phyloP scores from a whole-genome alignment of 1,284 basidiomycete species.

The Cystobasidium sp. region DNA sequence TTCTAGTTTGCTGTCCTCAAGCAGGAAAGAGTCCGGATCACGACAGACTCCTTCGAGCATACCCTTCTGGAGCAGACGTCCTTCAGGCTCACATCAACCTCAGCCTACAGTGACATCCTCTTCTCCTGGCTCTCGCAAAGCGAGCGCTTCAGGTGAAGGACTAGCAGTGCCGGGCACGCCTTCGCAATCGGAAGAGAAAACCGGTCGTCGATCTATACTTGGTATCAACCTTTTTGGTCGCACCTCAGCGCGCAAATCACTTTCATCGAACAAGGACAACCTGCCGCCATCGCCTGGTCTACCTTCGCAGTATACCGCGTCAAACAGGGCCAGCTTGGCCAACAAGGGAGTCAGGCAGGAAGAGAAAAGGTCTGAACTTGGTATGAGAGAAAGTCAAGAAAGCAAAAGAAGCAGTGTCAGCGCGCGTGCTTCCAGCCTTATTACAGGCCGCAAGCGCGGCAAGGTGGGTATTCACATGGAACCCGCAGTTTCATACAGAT shows the following conservation, averaged over 20 bases:
- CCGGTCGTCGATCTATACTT: constrained; percentile 54
- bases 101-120: constrained; percentile 58
- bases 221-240: constrained; percentile 52
- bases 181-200: constrained; percentile 39
- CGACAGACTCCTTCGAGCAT: constrained; percentile 81
- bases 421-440: constrained; percentile 73
- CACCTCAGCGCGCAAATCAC: constrained; percentile 56
- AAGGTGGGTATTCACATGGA: constrained; percentile 67
- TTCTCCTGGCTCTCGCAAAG: constrained; percentile 31
- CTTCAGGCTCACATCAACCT: constrained; percentile 62
- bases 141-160: constrained; percentile 53
- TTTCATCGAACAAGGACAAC: constrained; percentile 60
- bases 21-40: constrained; percentile 60
- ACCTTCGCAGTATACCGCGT: constrained; percentile 62
- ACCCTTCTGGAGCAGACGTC: constrained; percentile 83
- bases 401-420: constrained; percentile 64
- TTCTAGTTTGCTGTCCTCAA: constrained; percentile 56
- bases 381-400: constrained; percentile 56
- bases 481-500: no score
- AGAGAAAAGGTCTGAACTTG: constrained; percentile 55
- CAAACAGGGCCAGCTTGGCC: constrained; percentile 63
- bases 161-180: constrained; percentile 46
- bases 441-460: constrained; percentile 79
- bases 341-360: constrained; percentile 54
- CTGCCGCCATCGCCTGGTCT: constrained; percentile 12